Percentiles rank a stretch among this genome's conserved stretches.
Conservation (phyloP, 768 basidiomycete species). For the Pleurotus citrinopileatus region DNA sequence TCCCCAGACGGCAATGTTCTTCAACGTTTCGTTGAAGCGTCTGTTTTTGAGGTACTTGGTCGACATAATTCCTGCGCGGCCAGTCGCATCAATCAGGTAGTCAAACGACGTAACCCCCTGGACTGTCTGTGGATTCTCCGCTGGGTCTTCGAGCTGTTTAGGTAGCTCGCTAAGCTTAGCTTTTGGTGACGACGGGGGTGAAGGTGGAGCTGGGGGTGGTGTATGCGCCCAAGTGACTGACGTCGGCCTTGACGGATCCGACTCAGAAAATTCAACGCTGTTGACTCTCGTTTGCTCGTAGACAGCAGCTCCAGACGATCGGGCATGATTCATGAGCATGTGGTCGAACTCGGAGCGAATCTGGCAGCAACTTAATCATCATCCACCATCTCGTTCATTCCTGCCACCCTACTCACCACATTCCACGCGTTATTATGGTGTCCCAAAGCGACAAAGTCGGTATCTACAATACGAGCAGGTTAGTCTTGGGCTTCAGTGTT, state of each 20-base stretch:
- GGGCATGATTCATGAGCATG: conserved; percentile 53
- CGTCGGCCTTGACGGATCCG: conserved; percentile 39
- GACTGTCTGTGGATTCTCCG: neutral
- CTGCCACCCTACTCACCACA: conserved; percentile 39
- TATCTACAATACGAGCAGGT: conserved; percentile 35
- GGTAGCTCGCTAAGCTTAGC: neutral
- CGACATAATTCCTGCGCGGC: conserved; percentile 57
- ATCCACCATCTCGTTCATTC: neutral
- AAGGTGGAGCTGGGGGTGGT: conserved; percentile 27
- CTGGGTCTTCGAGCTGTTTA: neutral
- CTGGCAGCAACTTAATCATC: conserved; percentile 22
- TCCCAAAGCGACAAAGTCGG: conserved; percentile 56
- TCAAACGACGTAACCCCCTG: conserved; percentile 48
- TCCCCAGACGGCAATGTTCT: conserved; percentile 65
- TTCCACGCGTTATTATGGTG: conserved; percentile 58
- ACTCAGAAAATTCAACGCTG: conserved; percentile 39
- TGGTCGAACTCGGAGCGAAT: conserved; percentile 62
- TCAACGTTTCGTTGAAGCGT: conserved; percentile 46
- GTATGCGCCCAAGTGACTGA: conserved; percentile 55
- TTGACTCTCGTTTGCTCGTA: conserved; percentile 55
- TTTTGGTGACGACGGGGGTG: neutral
- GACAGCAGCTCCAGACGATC: conserved; percentile 46
- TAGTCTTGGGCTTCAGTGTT: neutral
- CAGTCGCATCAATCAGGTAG: conserved; percentile 62
- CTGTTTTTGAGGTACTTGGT: conserved; percentile 58